Base-by-base conservation (phyloP, 1,139 yeast genomes). In the Diutina sp. region DNA sequence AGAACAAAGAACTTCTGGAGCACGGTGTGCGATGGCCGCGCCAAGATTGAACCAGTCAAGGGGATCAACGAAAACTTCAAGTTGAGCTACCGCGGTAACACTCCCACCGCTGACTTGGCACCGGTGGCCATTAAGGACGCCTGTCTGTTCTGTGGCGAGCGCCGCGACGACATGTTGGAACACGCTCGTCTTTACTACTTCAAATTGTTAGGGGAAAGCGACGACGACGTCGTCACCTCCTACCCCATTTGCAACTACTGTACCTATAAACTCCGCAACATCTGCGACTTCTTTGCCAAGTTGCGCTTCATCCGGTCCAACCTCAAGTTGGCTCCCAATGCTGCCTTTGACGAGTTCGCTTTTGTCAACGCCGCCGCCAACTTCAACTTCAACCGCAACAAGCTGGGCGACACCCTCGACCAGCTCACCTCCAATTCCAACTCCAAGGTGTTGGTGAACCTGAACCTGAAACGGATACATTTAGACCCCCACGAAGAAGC, bases 221-320 rank as follows among this genome's bases (percentile, higher is more conserved):
- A 58, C 21, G 63, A 61, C 50, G 63, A 59, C 45, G 70, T 69
- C 8, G 66, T 78, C 32, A 61, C 71, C 41, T 74, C 71, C 16
- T 86, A 87, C 64, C 90, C 96, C n/a, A 73, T 91, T 55, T 93
- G 98, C 67, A 85, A 85, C 62, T 85, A 82, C 65, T 93, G 98
- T 70, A 74, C 91, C 56, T 78, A 85, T 57, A 84, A 90, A 63
- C 79, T 90, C 56, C 79, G 98, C 62, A 83, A 87, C 59, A 82
- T 85, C 41, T 84, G 96, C 72, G 93, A 90, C 61, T 78, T 87
- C 63, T 83, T 84, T 69, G 85, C 93, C 57, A 83, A 87, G 62
- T 70, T 90, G 60, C 77, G 95, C 61, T 76, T 86, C 16, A 72
- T 89, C 48, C 79, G 84, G 61, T 73, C 73, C 69, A 77, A 77